phyloP scores from a whole-genome alignment of 1,284 basidiomycete genomes.

The Ceratobasidium sp. region DNA sequence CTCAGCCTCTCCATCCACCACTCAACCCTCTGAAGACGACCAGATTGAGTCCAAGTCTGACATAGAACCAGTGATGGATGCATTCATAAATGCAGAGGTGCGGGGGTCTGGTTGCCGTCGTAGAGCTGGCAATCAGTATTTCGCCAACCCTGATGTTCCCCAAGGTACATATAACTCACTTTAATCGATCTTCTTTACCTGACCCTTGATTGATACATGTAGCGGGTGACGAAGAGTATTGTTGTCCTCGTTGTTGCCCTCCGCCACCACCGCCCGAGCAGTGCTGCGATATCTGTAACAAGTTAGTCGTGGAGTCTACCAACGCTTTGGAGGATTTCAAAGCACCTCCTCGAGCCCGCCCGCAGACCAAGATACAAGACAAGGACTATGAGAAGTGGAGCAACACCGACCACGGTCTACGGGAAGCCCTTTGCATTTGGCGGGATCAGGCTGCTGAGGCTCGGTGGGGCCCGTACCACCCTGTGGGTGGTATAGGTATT shows the following conservation, averaged over 20 bases:
- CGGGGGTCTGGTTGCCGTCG: neutral
- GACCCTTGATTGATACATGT: too few species aligned
- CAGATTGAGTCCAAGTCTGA: too few species aligned
- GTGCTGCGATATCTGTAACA: constrained; percentile 27
- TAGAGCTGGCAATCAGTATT: neutral
- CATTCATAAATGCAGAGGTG: constrained; percentile 4
- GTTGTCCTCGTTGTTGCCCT: constrained; percentile 17
- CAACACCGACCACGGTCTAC: neutral
- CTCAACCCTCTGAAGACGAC: too few species aligned
- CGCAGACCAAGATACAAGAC: neutral
- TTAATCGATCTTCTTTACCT: too few species aligned
- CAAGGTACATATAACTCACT: neutral
- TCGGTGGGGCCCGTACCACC: neutral
- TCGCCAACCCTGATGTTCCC: constrained; percentile 7
- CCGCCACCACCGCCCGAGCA: constrained; percentile 6
- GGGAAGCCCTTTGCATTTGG: constrained; percentile 3
- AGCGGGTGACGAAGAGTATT: constrained; percentile 2
- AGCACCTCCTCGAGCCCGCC: neutral
- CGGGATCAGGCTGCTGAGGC: neutral
- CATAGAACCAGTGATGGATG: constrained; percentile 30
- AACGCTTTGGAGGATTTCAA: neutral
- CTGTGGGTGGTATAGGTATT: constrained; percentile 6
- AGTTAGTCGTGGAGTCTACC: neutral
- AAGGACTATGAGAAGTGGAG: neutral
- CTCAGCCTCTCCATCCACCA: too few species aligned